Percentiles rank a stretch among this genome's conserved stretches.
Evolutionary conservation across 192 early-diverging fungal species (phyloP).

Genomic region (Dissophora ornata): DNA sequence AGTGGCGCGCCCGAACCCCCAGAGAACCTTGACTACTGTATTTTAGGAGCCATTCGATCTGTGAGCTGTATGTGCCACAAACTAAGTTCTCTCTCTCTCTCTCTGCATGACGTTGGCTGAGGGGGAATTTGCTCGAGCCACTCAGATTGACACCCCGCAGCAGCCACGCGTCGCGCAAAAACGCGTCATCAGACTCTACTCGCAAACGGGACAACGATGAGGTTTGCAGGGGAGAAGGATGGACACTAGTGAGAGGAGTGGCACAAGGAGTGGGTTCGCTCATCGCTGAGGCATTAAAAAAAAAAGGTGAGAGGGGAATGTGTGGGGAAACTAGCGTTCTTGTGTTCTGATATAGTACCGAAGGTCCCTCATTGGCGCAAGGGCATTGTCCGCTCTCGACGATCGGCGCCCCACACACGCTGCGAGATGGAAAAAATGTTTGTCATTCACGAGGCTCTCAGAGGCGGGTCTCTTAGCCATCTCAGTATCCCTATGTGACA

Average conservation of each 20-base stretch:
- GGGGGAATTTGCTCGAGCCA: conserved; percentile 66
- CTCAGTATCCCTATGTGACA: too few species aligned
- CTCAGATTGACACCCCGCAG: conserved; percentile 69
- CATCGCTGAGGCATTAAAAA: too few species aligned
- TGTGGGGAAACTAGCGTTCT: neutral
- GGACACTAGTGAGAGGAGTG: neutral
- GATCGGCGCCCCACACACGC: too few species aligned
- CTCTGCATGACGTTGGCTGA: too few species aligned
- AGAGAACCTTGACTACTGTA: conserved; percentile 50
- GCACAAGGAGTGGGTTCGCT: too few species aligned
- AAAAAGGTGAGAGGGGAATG: neutral
- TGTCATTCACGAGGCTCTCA: conserved; percentile 10
- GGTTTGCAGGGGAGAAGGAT: neutral
- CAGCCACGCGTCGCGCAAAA: conserved; percentile 53
- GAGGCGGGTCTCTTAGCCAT: too few species aligned
- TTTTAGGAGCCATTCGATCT: too few species aligned
- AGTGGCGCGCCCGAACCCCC: conserved; percentile 67
- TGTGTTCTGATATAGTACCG: too few species aligned
- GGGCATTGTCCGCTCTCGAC: too few species aligned
- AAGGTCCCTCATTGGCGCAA: too few species aligned
- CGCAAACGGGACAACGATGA: conserved; percentile 29
- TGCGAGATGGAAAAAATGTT: conserved; percentile 9
- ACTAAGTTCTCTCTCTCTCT: too few species aligned
- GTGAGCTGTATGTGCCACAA: too few species aligned
- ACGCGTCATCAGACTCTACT: conserved; percentile 20